Evolutionary conservation across 441 rosid genomes (phyloP), one percentile per base, ranked within the genome.

Genomic region (Pelargonium fulgidum): DNA sequence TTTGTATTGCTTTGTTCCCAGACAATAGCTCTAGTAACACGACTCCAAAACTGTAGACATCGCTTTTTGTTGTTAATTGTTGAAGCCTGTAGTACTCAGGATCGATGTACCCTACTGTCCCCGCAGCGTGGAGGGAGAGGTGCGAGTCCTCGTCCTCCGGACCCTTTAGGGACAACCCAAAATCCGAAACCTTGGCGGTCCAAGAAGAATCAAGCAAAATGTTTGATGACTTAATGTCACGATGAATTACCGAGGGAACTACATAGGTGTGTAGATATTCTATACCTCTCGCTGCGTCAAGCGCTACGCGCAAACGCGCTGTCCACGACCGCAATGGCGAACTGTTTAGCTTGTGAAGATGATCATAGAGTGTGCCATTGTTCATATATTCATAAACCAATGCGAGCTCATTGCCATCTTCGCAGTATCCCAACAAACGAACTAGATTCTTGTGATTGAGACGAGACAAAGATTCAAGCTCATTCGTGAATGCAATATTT

Each of bases 181-280:
- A 92, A 74, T 92, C 96, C 0, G 96, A 86, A 1, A 92, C 91
- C 65, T 88, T 92, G 13, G 96, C 91, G 0, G 73, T 79, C 91
- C 96, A 85, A 2, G 14, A 66, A 52, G 71, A 62, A 67, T 88
- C 86, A 0, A 92, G 83, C 7, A 92, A 69, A 12, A 92, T 88
- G 81, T 92, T 92, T 0, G 96, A 85, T 3, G 94, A 81, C 78
- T 92, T 92, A 52, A 92, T 87, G 69, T 92, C 97, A 0, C 97
- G 90, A 78, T 92, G 97, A 39, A 92, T 92, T 74, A 92, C 71
- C 0, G 81, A 76, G 16, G 97, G 96, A 3, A 80, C 81, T 0
- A 84, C 89, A 7, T 82, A 89, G 63, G 76, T 79, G 48, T 88
- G 97, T n/a, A 92, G 85, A 82, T 92, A 92, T 74, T 86, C 87